Conservation (phyloP, 352 stramenopile genomes). For the Globisporangium paroecandrum region DNA sequence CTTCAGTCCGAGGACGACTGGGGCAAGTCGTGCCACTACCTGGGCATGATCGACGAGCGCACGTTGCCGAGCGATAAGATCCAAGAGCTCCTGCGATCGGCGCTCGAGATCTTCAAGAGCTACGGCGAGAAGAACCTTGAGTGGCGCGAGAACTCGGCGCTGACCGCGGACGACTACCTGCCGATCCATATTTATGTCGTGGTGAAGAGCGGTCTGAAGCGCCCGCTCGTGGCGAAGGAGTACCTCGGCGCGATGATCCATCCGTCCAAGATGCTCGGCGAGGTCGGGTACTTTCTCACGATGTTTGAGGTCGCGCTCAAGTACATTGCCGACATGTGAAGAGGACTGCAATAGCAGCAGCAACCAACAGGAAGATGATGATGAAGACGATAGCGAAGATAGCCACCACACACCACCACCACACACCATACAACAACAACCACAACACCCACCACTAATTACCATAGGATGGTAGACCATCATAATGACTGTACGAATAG, state of each 20-base stretch:
- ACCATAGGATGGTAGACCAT: background rate
- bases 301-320: slow-evolving; percentile 88
- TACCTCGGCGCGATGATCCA: slow-evolving; percentile 81
- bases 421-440: background rate
- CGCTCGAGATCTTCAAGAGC: slow-evolving; percentile 77
- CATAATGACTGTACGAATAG: slow-evolving; percentile 14
- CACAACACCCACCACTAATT: slow-evolving; percentile 1
- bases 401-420: background rate
- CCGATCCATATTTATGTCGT: slow-evolving; percentile 87
- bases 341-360: slow-evolving; percentile 10
- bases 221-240: slow-evolving; percentile 70
- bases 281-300: slow-evolving; percentile 85
- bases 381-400: slow-evolving; percentile 2
- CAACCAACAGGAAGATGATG: slow-evolving; percentile 1
- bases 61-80: slow-evolving; percentile 73
- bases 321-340: slow-evolving; percentile 81
- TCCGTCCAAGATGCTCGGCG: slow-evolving; percentile 75
- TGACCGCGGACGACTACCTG: slow-evolving; percentile 81
- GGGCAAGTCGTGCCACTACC: slow-evolving; percentile 74
- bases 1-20: slow-evolving; percentile 75
- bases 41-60: slow-evolving; percentile 84
- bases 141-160: slow-evolving; percentile 66
- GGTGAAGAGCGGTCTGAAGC: slow-evolving; percentile 71
- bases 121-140: slow-evolving; percentile 77
- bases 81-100: slow-evolving; percentile 70